Percentiles rank a stretch among this genome's conserved stretches.
These are phyloP conservation scores for Ceratocystis cubensis DNA, from an alignment of 2,329 filamentous ascomycete genomes.

Conservation along the genomic window DNA sequence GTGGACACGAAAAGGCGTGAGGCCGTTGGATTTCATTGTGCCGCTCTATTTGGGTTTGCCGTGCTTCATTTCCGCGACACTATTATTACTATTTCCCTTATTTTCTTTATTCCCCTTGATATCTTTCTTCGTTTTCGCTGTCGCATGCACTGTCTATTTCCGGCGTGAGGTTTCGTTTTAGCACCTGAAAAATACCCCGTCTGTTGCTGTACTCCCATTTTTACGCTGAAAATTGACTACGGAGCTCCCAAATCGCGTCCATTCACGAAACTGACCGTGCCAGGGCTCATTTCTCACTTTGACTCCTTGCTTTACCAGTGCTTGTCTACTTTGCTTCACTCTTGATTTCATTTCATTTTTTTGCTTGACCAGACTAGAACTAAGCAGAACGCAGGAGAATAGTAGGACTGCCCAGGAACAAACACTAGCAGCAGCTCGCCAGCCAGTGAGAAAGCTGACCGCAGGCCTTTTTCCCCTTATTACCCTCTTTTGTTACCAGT, in stretches of 20 bases:
- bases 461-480: not conserved
- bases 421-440: too few species aligned
- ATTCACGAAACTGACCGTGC: constrained; percentile 11
- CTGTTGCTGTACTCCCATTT: not conserved
- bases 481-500: not conserved
- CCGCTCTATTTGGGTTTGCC: not conserved
- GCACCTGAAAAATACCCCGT: not conserved
- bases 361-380: not conserved
- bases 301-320: constrained; percentile 8
- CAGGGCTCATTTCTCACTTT: constrained; percentile 3
- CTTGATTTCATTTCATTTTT: not conserved
- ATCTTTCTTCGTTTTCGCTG: constrained; percentile 16
- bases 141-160: constrained; percentile 22
- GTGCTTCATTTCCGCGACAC: not conserved
- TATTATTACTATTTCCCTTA: not conserved
- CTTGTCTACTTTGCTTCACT: not conserved
- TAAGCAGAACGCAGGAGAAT: too few species aligned
- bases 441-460: not conserved
- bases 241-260: constrained; percentile 11
- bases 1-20: not conserved
- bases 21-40: not conserved
- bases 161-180: constrained; percentile 14
- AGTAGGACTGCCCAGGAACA: too few species aligned
- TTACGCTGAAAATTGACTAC: not conserved
- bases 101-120: not conserved